A percentile compares a stretch with the other conserved stretches of the same genome.
These are phyloP conservation scores for Apiosordaria backusii DNA, from an alignment of 495 filamentous ascomycete species.

Conservation along the genomic window DNA sequence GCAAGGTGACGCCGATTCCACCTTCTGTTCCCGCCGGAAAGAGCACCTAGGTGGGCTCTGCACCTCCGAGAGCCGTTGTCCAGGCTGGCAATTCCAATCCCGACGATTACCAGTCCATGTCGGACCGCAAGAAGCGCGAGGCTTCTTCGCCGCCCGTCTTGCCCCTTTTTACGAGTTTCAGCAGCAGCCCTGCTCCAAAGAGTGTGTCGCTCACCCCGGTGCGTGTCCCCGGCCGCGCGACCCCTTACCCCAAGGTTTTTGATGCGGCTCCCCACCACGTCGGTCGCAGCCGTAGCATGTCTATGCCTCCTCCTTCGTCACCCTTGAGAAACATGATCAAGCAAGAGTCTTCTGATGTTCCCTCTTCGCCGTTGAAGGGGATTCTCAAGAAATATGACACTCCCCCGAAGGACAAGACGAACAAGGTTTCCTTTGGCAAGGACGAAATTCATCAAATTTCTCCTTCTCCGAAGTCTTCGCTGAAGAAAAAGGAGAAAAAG, in stretches of 20 bases:
- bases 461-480: too few relatives aligned
- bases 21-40: slow-evolving; percentile 36
- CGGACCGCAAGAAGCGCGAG: slow-evolving; percentile 8
- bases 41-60: slow-evolving; percentile 26
- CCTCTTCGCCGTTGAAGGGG: neutral
- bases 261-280: too few relatives aligned
- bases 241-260: neutral
- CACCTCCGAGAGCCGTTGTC: slow-evolving; percentile 12
- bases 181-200: neutral
- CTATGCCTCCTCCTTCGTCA: neutral
- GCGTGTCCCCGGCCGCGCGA: neutral
- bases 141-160: slow-evolving; percentile 4
- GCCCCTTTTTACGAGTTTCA: neutral
- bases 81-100: neutral
- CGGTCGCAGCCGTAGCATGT: neutral
- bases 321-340: neutral
- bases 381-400: neutral
- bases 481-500: neutral
- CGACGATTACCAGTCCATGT: slow-evolving; percentile 17
- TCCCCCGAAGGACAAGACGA: neutral
- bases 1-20: slow-evolving; percentile 40
- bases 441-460: neutral
- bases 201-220: neutral
- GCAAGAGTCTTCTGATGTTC: neutral
- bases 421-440: neutral